These are phyloP conservation scores for Euphrasia confusa DNA, from an alignment of 257 asterid genomes.

Conservation along the genomic window DNA sequence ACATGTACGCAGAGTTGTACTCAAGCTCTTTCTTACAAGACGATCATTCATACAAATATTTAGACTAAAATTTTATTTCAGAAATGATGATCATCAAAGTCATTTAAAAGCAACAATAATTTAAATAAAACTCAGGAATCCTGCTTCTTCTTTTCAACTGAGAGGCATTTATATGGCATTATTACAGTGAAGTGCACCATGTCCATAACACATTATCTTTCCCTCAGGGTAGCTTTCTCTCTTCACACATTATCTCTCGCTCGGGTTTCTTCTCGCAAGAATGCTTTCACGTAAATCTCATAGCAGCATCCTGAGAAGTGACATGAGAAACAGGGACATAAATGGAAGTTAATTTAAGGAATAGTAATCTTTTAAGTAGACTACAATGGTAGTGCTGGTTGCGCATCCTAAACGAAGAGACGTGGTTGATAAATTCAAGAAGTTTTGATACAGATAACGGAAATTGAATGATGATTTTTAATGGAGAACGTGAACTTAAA, in stretches of 20 bases:
- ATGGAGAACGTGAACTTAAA: no score
- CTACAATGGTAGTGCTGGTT: no score
- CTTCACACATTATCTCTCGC: conserved; percentile 26
- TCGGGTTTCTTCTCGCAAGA: conserved; percentile 34
- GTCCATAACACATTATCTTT: conserved; percentile 22
- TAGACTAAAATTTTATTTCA: no score
- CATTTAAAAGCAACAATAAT: conserved; percentile 10
- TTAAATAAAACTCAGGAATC: conserved; percentile 13
- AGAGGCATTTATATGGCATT: conserved; percentile 3
- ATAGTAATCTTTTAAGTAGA: no score
- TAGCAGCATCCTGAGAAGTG: conserved; percentile 45
- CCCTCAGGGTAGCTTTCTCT: conserved; percentile 26
- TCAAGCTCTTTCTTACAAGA: no score
- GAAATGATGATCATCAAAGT: neutral
- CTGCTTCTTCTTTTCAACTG: neutral
- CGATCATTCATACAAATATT: no score
- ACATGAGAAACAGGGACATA: neutral
- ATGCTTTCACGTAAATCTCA: conserved; percentile 41
- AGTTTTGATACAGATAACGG: no score
- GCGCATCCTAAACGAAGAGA: no score
- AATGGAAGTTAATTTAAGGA: neutral
- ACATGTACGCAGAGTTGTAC: no score
- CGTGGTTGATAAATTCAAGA: no score
- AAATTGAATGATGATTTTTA: no score
- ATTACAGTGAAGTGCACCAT: neutral